Base-by-base conservation (phyloP, 2,329 filamentous ascomycete genomes). In the Pleoardoris graminearum region DNA sequence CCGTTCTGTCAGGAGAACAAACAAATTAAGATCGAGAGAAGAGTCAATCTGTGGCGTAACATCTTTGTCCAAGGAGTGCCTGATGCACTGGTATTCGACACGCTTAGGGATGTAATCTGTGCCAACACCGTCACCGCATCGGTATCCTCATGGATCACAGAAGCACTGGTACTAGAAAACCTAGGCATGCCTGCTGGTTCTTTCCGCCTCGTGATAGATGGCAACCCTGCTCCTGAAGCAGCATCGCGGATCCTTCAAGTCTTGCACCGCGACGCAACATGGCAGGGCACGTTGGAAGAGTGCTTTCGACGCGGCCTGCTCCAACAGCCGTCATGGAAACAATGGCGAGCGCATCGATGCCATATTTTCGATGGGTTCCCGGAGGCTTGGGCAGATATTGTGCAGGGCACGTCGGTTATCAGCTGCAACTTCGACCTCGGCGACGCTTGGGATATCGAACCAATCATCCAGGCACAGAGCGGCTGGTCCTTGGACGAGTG, bases 101-200 rank as follows among this genome's bases (percentile, higher is more conserved):
- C 14, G 6, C 30, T 35, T 16, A 19, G 4, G 6, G 6, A 19
- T 7, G 6, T 3, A 10, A 37, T 37, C 35, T 10, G 12, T 21
- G 11, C 11, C 19, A 2, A 4, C 7, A 36, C 14, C 19, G 38
- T 48, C 8, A 22, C 50, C 8, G n/a, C 5, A 1, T 32, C 37
- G 8, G 17, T 52, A 19, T 8, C 16, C 7, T 7, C 27, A 4
- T 60, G 52, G 55, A 45, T 58, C 11, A 22, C 29, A 12, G 57
- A 60, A 25, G 50, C 50, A 3, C 7, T 50, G 1, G 30, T 27
- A 16, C 41, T 57, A 7, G 38, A 30, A 3, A 35, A 35, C 1
- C 38, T 44, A 7, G 57, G 57, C 5, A 57, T 59, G 57, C 54
- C 54, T 2, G 2, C n/a, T 14, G 16, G 32, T 3, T 51, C 54